Base-by-base conservation (phyloP, 305 asterid species). In the Caryopteris hybrid region DNA sequence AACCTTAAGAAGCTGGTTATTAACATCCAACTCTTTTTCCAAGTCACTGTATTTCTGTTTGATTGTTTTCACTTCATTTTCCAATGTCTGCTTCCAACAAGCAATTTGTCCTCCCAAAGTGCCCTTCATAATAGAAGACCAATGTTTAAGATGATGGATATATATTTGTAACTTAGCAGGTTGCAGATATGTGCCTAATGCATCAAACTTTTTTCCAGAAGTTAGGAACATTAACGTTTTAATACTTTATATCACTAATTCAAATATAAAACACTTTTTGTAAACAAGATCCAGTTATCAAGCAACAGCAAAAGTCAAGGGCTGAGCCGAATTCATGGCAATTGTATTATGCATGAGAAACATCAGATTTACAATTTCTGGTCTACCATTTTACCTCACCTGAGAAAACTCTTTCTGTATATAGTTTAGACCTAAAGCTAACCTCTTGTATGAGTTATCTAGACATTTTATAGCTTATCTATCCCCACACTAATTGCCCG, bases 91-190 rank as follows among this genome's bases (percentile, higher is more conserved):
- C 88, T 86, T 91, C 97, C 99, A 88, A 74, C 72, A 71, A 76
- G 95, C 88, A 75, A 91, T 84, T 66, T 86, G 91, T 74, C 75
- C 84, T 62, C 89, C 93, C 84, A 89, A 76, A 66, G 83, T 85
- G 67, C 75, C 97, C 99, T 93, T 84, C 85, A 84, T 74, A 77
- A 72, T 74, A 25, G 82, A 76, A 86, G 38, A 84, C 25, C 36
- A 60, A 61, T 54, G 56, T 61, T 74, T 61, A 70, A 60, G 61
- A 76, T 68, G 42, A 62, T 6, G 53, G 13, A 50, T 3, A 48
- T 38, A 41, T 41, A 23, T 33, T 18, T 23, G 64, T 64, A 70
- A n/a, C n/a, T n/a, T n/a, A n/a, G n/a, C n/a, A n/a, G n/a, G 21
- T 41, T 31, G 60, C 64, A 73, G 41, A 55, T 51, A 14, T 29